Conservation (phyloP, 345 rosid species). For the Pistacia integerrima region DNA sequence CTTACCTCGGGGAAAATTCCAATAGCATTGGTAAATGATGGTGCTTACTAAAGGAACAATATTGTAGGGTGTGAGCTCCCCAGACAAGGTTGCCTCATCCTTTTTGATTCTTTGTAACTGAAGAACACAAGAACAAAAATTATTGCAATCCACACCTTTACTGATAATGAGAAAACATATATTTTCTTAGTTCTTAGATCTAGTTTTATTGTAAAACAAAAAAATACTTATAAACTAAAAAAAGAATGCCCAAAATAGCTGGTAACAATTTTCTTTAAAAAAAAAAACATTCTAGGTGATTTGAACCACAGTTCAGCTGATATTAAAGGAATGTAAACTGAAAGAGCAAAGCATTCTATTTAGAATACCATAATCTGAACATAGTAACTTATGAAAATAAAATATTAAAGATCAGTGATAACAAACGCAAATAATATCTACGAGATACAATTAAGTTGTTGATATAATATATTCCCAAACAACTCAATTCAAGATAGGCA, state of each 20-base stretch:
- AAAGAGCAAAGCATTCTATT: neutral
- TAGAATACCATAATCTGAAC: neutral
- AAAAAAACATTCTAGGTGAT: neutral
- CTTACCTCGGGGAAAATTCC: conserved; percentile 92
- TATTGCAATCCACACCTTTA: conserved; percentile 5
- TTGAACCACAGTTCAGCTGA: neutral
- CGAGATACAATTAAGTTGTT: neutral
- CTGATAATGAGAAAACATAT: neutral
- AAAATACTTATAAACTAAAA: neutral
- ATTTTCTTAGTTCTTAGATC: neutral
- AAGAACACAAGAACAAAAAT: conserved; percentile 28
- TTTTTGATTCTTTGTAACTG: conserved; percentile 74
- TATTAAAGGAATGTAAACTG: neutral
- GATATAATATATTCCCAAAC: neutral
- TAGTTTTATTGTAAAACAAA: conserved; percentile 3
- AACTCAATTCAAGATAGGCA: conserved; percentile 10
- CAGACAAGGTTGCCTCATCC: conserved; percentile 61
- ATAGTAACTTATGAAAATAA: neutral
- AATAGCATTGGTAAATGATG: conserved; percentile 80
- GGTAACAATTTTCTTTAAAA: neutral
- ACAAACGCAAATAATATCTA: neutral
- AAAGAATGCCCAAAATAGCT: conserved; percentile 3
- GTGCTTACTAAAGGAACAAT: conserved; percentile 92
- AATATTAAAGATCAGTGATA: neutral
- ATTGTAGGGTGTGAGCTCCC: conserved; percentile 85